phyloP scores from a whole-genome alignment of 768 basidiomycete species.

The Pisolithus sp. region DNA sequence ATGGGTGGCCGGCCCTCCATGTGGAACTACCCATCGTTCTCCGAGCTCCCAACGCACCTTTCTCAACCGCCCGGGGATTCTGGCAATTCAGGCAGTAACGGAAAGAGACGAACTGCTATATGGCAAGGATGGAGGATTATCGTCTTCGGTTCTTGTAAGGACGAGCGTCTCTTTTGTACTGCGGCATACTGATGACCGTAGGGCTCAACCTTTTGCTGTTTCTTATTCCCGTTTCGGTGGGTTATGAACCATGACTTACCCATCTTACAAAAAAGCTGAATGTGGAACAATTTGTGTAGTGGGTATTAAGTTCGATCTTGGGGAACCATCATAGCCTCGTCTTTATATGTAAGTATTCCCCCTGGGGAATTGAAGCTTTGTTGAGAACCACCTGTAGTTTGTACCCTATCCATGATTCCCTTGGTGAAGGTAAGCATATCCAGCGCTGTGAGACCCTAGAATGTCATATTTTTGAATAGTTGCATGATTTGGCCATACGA shows the following conservation, averaged over 20 bases:
- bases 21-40: slow-evolving; percentile 23
- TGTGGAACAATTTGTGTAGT: slow-evolving; percentile 32
- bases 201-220: slow-evolving; percentile 68
- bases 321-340: slow-evolving; percentile 46
- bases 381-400: slow-evolving; percentile 36
- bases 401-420: slow-evolving; percentile 66
- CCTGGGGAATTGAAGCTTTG: background rate
- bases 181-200: slow-evolving; percentile 20
- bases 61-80: background rate
- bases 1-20: slow-evolving; percentile 23
- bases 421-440: slow-evolving; percentile 54
- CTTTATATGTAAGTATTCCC: slow-evolving; percentile 48
- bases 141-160: slow-evolving; percentile 52
- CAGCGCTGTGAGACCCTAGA: background rate
- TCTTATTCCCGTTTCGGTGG: slow-evolving; percentile 62
- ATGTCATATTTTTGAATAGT: slow-evolving; percentile 29
- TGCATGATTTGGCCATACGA: slow-evolving; percentile 71
- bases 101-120: slow-evolving; percentile 12
- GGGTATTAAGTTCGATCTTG: slow-evolving; percentile 45
- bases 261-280: background rate
- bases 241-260: slow-evolving; percentile 15
- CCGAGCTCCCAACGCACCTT: slow-evolving; percentile 13
- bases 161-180: background rate
- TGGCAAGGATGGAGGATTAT: slow-evolving; percentile 51
- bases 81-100: background rate